Base-by-base conservation (phyloP, 169 alveolate genomes). In the Cryptosporidium tyzzeri region DNA sequence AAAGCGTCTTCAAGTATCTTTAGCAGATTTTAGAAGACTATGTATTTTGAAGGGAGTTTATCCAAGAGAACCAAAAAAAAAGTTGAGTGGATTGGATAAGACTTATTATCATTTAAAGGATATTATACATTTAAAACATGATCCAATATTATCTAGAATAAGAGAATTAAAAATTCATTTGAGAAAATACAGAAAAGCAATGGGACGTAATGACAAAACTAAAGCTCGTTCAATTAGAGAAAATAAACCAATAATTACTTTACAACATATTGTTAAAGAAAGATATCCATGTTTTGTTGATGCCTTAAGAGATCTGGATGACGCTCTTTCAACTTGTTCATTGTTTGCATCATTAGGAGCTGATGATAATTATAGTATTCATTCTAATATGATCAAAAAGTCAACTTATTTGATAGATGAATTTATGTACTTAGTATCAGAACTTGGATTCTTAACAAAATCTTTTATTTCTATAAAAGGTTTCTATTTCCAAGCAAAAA, bases 1-100 rank as follows among this genome's bases (percentile, higher is more conserved):
- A 86, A 95, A 94, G 69, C 96, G 96, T 91, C 94, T 98, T 50
- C 97, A 96, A 92, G 86, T 98, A 33, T 94, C 96, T 21, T 93
- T 97, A 12, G 95, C 95, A 61, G 99, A 97, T 84, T 98, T 98
- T 92, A 98, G 99, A 84, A 92, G 99, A 69, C 94, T 98, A 10
- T 99, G 99, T 92, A 99, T 99, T 67, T 93, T 99, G 84, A 99
- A 99, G 93, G 99, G 99, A 18, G 96, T 99, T 50, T 99, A 97
- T 85, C 99, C 99, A 16, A 93, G 99, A 70, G 99, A 99, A 70
- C 99, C 99, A 92, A 93, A 96, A 97, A 95, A 97, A 97, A 97
- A 96, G 94, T 94, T 91, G 69, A 73, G 84, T 58, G 96, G 97
- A 58, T 70, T 92, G 44, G 95, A 95, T 85, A 93, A 96, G 89